These are phyloP conservation scores for Paraphaeosphaeria sporulosa DNA, from an alignment of 2,329 filamentous ascomycete genomes.

Conservation along the genomic window DNA sequence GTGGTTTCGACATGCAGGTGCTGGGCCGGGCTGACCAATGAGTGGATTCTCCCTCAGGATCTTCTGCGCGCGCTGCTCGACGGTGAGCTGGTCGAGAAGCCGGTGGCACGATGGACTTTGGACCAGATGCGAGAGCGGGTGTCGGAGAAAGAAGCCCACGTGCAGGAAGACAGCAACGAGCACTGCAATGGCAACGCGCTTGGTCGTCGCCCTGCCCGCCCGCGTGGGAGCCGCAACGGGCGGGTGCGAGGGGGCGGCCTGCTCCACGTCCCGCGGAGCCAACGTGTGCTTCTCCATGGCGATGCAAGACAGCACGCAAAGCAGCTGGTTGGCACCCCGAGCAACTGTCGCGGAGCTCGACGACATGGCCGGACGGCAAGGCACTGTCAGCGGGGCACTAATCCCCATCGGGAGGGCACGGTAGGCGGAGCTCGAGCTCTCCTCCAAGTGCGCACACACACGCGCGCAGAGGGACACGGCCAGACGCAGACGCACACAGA, in stretches of 20 bases:
- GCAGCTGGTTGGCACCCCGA: background rate
- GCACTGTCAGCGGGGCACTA: constrained; percentile 3
- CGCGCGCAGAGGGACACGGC: no score
- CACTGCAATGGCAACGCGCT: constrained; percentile 18
- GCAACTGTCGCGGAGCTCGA: background rate
- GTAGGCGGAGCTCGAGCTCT: background rate
- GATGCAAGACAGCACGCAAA: background rate
- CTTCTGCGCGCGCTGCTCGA: constrained; percentile 43
- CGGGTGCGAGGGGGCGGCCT: background rate
- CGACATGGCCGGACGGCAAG: background rate
- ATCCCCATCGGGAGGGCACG: constrained; percentile 2
- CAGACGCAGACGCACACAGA: no score
- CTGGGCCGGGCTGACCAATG: constrained; percentile 43
- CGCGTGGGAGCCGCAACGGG: constrained; percentile 3
- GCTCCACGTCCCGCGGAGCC: constrained; percentile 5
- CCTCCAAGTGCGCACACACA: no score
- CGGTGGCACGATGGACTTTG: constrained; percentile 1
- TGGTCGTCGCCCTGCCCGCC: constrained; percentile 7
- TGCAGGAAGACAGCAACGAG: constrained; percentile 15
- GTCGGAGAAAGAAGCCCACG: background rate
- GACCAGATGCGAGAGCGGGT: background rate
- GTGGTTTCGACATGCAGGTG: background rate
- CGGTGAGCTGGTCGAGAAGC: constrained; percentile 18
- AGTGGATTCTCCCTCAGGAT: constrained; percentile 50
- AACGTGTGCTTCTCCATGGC: constrained; percentile 19